Percentiles rank a stretch among this genome's conserved stretches.
These are phyloP conservation scores for Barnettozyma vustinii DNA, from an alignment of 805 yeast species.

Conservation along the genomic window DNA sequence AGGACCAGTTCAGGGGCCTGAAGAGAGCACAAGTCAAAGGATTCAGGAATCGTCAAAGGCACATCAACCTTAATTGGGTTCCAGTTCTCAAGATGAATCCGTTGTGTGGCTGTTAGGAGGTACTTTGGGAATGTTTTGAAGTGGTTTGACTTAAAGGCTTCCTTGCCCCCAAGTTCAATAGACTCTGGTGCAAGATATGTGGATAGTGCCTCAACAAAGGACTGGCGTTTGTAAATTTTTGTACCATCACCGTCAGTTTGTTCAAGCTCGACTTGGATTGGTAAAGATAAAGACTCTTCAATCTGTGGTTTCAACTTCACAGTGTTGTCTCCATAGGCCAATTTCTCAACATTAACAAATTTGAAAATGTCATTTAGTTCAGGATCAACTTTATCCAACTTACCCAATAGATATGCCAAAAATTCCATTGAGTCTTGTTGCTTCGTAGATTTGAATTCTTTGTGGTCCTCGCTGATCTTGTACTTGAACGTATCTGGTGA, in stretches of 20 bases:
- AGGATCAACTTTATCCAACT: slow-evolving; percentile 44
- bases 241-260: slow-evolving; percentile 38
- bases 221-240: slow-evolving; percentile 37
- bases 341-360: slow-evolving; percentile 58
- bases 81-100: slow-evolving; percentile 86
- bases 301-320: slow-evolving; percentile 54
- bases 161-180: slow-evolving; percentile 37
- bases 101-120: slow-evolving; percentile 65
- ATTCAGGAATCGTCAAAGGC: slow-evolving; percentile 51
- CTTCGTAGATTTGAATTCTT: slow-evolving; percentile 77
- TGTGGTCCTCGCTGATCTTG: slow-evolving; percentile 70
- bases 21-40: slow-evolving; percentile 43
- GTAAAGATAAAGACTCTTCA: slow-evolving; percentile 60
- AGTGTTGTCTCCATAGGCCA: slow-evolving; percentile 46
- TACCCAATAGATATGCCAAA: slow-evolving; percentile 58
- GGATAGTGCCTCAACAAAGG: slow-evolving; percentile 37
- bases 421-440: slow-evolving; percentile 98
- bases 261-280: slow-evolving; percentile 41
- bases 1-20: slow-evolving; percentile 37
- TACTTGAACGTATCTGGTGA: slow-evolving; percentile 72
- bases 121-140: slow-evolving; percentile 66
- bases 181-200: slow-evolving; percentile 50
- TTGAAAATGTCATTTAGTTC: slow-evolving; percentile 46
- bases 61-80: slow-evolving; percentile 77
- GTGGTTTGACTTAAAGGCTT: slow-evolving; percentile 27